A percentile compares a stretch with the other conserved stretches of the same genome.
Evolutionary conservation across 805 yeast genomes (phyloP).

Genomic region (Starmerella geochares): DNA sequence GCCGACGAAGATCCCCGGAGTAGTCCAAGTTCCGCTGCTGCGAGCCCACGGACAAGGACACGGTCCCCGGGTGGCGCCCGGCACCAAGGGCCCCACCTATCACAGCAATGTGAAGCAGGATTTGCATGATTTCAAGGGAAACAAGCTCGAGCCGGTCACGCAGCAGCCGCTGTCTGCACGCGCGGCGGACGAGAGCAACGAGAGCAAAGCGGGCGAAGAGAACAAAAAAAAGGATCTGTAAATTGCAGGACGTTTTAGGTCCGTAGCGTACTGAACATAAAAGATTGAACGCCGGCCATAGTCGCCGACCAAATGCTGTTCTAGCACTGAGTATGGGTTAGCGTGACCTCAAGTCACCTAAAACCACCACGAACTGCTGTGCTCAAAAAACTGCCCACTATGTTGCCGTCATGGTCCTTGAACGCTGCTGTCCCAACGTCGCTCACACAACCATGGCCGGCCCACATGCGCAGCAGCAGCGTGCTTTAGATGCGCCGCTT

Average conservation of each 20-base stretch:
- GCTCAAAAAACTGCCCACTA: too few species aligned
- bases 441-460: too few species aligned
- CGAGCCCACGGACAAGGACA: constrained; percentile 10
- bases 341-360: too few species aligned
- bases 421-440: too few species aligned
- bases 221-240: neutral
- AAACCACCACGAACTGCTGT: too few species aligned
- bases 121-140: neutral
- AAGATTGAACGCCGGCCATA: too few species aligned
- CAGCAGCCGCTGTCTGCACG: neutral
- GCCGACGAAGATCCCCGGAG: constrained; percentile 10
- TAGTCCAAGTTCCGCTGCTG: constrained; percentile 12
- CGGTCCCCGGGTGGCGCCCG: constrained; percentile 11
- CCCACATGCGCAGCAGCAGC: neutral
- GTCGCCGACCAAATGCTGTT: too few species aligned
- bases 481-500: neutral
- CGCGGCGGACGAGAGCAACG: neutral
- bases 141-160: constrained; percentile 5
- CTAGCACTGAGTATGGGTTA: too few species aligned
- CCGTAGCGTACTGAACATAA: too few species aligned
- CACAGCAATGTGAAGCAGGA: neutral
- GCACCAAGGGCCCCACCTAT: neutral
- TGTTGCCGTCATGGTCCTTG: too few species aligned
- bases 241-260: neutral
- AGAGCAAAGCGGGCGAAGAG: too few species aligned